Conservation (phyloP, 495 filamentous ascomycete genomes). For the Gamarada debralockiae region DNA sequence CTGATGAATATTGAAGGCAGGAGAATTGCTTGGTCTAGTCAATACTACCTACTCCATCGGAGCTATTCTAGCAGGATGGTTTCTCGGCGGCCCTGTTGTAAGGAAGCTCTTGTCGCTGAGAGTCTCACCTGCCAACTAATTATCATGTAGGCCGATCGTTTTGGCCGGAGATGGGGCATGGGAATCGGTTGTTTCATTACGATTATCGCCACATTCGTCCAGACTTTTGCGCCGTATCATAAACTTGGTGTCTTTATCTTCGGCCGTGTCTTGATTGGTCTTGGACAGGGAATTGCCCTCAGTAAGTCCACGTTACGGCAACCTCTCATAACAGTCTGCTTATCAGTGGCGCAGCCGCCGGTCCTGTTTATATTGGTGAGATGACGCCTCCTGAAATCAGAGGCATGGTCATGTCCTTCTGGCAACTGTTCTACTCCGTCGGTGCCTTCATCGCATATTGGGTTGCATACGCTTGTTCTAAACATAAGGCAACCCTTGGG, state of each 20-base stretch:
- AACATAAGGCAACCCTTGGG: constrained; percentile 60
- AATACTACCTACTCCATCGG: constrained; percentile 63
- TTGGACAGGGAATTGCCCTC: constrained; percentile 61
- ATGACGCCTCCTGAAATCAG: constrained; percentile 52
- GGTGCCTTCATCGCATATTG: constrained; percentile 82
- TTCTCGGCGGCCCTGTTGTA: constrained; percentile 7
- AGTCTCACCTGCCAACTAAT: too few species aligned
- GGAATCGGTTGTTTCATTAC: constrained; percentile 51
- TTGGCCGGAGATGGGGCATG: constrained; percentile 58
- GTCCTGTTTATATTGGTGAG: constrained; percentile 64
- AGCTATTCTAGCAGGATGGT: constrained; percentile 49
- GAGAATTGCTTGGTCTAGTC: constrained; percentile 50
- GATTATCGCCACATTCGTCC: constrained; percentile 59
- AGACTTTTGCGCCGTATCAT: constrained; percentile 51
- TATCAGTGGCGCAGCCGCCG: constrained; percentile 30
- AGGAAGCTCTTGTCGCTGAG: too few species aligned
- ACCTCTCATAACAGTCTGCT: neutral
- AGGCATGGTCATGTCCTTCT: constrained; percentile 68
- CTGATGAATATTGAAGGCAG: too few species aligned
- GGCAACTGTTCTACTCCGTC: constrained; percentile 77
- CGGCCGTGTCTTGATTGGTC: constrained; percentile 58
- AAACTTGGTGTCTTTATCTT: constrained; percentile 57
- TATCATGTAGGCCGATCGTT: constrained; percentile 52
- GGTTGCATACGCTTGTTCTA: constrained; percentile 55
- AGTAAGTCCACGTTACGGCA: constrained; percentile 34